Percentiles rank a stretch among this genome's conserved stretches.
These are phyloP conservation scores for Castanea mollissima DNA, from an alignment of 306 rosid genomes.

Conservation along the genomic window DNA sequence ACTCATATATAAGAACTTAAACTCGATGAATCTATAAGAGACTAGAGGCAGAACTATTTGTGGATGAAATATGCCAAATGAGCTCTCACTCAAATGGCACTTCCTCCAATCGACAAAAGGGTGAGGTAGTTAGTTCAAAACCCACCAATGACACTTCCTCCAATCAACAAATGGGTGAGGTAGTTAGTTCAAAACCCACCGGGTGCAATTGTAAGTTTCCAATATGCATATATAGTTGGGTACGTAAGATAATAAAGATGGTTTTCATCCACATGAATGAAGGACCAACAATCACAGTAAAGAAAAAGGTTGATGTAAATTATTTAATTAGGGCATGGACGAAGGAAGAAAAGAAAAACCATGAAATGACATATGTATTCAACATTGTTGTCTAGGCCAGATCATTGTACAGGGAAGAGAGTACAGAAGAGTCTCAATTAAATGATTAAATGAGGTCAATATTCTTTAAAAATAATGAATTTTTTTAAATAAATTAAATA, in stretches of 20 bases:
- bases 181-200: too few relatives aligned
- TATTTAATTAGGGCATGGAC: background rate
- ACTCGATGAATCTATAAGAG: background rate
- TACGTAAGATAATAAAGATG: background rate
- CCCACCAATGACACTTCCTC: too few relatives aligned
- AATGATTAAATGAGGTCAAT: background rate
- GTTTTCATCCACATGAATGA: background rate
- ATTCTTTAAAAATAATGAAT: background rate
- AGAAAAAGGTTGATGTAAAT: background rate
- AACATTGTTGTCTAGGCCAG: background rate
- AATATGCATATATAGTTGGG: too few relatives aligned
- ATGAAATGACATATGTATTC: background rate
- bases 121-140: too few relatives aligned
- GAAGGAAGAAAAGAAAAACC: background rate
- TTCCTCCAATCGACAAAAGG: too few relatives aligned
- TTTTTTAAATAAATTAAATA: background rate
- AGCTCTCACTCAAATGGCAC: too few relatives aligned
- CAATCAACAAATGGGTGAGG: too few relatives aligned
- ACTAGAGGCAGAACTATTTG: background rate
- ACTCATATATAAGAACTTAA: background rate
- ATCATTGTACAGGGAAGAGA: background rate
- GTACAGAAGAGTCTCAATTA: background rate
- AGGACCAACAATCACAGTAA: background rate
- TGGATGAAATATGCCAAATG: background rate
- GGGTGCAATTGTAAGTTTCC: too few relatives aligned